phyloP scores from a whole-genome alignment of 345 rosid genomes.

The Excoecaria agallocha region DNA sequence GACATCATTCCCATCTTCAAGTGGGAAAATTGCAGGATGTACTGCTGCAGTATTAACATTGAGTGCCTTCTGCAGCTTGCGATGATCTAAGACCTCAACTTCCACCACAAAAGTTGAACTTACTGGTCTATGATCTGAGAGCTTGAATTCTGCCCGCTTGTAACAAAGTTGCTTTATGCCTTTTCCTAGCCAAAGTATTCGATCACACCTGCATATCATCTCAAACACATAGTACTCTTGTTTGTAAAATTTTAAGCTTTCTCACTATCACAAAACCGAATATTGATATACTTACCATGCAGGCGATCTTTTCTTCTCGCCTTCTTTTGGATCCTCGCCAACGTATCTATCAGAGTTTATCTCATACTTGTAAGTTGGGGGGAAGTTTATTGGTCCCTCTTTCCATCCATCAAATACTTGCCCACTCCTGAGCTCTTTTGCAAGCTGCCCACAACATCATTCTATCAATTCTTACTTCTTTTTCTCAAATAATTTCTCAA shows the following conservation, averaged over 20 bases:
- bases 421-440: slow-evolving; percentile 64
- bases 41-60: slow-evolving; percentile 64
- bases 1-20: slow-evolving; percentile 18
- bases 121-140: slow-evolving; percentile 97
- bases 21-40: slow-evolving; percentile 63
- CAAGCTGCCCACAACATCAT: slow-evolving; percentile 46
- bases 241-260: too few species aligned
- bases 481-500: too few species aligned
- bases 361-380: slow-evolving; percentile 97
- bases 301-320: slow-evolving; percentile 92
- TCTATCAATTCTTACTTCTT: not conserved
- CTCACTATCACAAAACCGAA: too few species aligned
- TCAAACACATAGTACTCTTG: slow-evolving; percentile 7
- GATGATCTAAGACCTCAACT: slow-evolving; percentile 79
- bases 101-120: slow-evolving; percentile 64
- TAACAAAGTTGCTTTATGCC: slow-evolving; percentile 75
- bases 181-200: slow-evolving; percentile 89
- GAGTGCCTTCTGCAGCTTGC: slow-evolving; percentile 77
- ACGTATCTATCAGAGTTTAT: slow-evolving; percentile 72
- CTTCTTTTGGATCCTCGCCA: slow-evolving; percentile 80
- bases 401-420: slow-evolving; percentile 90
- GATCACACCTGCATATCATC: slow-evolving; percentile 71
- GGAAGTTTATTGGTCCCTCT: slow-evolving; percentile 77
- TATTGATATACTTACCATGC: slow-evolving; percentile 64
- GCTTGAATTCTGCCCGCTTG: slow-evolving; percentile 52